phyloP scores from a whole-genome alignment of 495 filamentous ascomycete genomes.

The Articulospora tetracladia region DNA sequence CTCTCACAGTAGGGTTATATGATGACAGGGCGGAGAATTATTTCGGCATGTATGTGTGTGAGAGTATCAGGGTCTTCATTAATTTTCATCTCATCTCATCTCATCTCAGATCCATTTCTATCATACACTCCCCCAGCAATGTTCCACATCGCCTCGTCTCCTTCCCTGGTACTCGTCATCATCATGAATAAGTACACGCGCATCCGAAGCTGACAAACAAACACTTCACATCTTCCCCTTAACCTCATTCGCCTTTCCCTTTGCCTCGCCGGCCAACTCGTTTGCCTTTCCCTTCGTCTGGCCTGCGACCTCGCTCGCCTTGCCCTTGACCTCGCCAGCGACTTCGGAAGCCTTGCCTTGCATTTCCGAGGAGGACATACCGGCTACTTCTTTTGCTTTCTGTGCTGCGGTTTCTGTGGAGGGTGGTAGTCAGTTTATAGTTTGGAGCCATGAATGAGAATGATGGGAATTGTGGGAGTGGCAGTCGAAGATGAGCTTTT shows the following conservation, averaged over 20 bases:
- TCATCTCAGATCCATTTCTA: background rate
- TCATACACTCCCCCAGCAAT: background rate
- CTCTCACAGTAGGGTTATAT: too few species aligned
- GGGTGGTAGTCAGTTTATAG: conserved; percentile 18
- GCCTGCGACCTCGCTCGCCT: conserved; percentile 28
- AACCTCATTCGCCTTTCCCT: conserved; percentile 29
- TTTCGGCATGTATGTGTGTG: too few species aligned
- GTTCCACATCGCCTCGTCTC: too few species aligned
- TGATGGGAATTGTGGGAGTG: background rate
- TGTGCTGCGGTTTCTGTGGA: conserved; percentile 38
- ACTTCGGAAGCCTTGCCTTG: conserved; percentile 29
- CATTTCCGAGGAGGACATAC: conserved; percentile 23
- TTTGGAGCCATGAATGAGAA: background rate
- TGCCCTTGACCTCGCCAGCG: conserved; percentile 32
- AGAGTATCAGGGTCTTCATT: too few species aligned
- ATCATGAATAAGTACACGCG: too few species aligned
- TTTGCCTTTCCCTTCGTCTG: conserved; percentile 33
- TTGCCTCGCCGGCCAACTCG: conserved; percentile 27
- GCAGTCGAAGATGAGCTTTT: background rate
- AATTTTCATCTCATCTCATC: too few species aligned
- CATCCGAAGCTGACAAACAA: too few species aligned
- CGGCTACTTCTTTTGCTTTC: conserved; percentile 39
- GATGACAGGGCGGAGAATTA: too few species aligned
- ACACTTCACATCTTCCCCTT: conserved; percentile 10
- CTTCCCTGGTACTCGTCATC: too few species aligned